Evolutionary conservation across 768 basidiomycete species (phyloP), one percentile per base, ranked within the genome.

Genomic region (Phlebiopsis gigantea): DNA sequence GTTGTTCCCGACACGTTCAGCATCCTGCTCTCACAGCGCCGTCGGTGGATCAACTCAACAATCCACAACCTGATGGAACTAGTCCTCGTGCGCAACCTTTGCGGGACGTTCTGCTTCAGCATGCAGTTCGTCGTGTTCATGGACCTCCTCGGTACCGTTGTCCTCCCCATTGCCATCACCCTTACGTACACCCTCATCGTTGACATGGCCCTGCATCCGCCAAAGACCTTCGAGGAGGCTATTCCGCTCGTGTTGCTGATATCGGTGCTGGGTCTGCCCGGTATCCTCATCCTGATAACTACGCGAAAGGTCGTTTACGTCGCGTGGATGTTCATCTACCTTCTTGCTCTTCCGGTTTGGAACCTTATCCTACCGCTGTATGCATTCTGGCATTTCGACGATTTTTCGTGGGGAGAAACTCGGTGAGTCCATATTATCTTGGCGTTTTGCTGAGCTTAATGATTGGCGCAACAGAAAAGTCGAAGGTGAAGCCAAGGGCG

Each of bases 51-150:
- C 75, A 98, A 98, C 72, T 98, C 96, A 15, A 98, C 97, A 0
- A 91, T 99, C 50, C 97, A 98, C 77, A 98, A 99, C 70, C 84
- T 99, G 50, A 98, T 98, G 94, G 97, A 99, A 71, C 87, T 99
- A 39, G 92, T 98, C 31, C 84, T 92, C 59, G 97, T 99, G 41
- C 91, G 90, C 62, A 93, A 99, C 68, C 81, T 98, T 15, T 98
- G 97, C 71, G 97, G 97, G 31, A 98, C 96, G 28, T 99, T 99
- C 73, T 99, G 97, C 78, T 98, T 98, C 75, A 97, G 93, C 73
- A 98, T 98, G 95, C 97, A 98, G 70, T 98, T 98, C 71, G 87
- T 98, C 70, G 94, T 98, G 53, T 93, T 96, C 75, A 94, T 98
- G 91, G 94, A 98, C 71, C 82, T 95, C 44, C 73, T 94, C 57